Evolutionary conservation across 2,329 filamentous ascomycete genomes (phyloP).

Genomic region (Fusarium sp.): DNA sequence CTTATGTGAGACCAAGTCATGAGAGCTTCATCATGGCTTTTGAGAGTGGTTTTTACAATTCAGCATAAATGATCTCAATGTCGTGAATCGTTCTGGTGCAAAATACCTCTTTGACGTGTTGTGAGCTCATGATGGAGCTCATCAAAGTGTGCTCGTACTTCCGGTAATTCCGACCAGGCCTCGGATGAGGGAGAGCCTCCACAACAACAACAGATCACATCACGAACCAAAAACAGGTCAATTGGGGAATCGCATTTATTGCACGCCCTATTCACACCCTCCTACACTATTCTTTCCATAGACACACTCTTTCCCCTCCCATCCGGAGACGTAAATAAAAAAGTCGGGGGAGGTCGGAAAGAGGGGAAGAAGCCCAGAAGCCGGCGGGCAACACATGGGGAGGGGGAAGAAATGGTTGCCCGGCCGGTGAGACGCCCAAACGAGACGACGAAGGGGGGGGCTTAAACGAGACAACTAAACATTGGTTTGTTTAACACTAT

Average conservation of each 20-base stretch:
- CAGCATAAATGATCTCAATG: neutral
- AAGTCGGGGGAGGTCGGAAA: constrained; percentile 10
- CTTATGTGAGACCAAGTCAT: neutral
- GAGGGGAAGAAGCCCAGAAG: constrained; percentile 28
- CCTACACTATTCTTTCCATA: constrained; percentile 47
- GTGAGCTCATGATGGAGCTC: neutral
- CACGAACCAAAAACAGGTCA: constrained; percentile 8
- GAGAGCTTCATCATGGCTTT: neutral
- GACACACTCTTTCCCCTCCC: constrained; percentile 33
- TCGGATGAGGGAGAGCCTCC: neutral
- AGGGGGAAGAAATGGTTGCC: neutral
- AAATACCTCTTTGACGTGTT: neutral
- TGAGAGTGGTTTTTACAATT: neutral
- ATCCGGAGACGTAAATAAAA: constrained; percentile 32
- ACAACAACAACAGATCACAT: constrained; percentile 11
- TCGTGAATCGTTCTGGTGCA: neutral
- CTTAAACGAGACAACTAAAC: constrained; percentile 33
- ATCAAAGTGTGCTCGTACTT: constrained; percentile 1
- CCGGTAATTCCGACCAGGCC: constrained; percentile 2
- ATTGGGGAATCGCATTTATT: constrained; percentile 44
- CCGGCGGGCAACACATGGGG: constrained; percentile 4
- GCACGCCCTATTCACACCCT: constrained; percentile 42
- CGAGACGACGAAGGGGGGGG: constrained; percentile 4
- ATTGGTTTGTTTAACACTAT: constrained; percentile 34
- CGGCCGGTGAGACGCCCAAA: constrained; percentile 22